Evolutionary conservation across 148 eudicot genomes (phyloP).

Genomic region (Persicaria maculosa): DNA sequence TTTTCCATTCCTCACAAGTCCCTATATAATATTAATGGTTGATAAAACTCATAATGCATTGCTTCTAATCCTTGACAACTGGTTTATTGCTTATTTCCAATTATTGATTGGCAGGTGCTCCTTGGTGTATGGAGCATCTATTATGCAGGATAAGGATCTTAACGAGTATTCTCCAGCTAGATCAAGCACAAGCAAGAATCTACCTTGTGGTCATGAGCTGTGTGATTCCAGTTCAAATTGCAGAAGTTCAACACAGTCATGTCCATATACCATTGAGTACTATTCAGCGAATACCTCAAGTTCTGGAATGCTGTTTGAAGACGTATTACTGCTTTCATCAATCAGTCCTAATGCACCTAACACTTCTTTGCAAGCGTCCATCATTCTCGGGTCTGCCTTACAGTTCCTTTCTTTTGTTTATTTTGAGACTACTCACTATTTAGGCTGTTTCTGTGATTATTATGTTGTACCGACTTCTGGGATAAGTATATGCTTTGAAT

Average conservation of each 20-base stretch:
- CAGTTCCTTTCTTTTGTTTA: background rate
- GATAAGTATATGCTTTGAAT: too few species aligned
- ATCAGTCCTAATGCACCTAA: conserved; percentile 38
- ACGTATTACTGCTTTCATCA: conserved; percentile 64
- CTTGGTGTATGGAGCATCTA: conserved; percentile 93
- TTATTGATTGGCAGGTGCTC: conserved; percentile 99
- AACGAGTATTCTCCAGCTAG: conserved; percentile 62
- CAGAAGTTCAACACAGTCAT: conserved; percentile 46
- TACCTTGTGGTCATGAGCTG: conserved; percentile 63
- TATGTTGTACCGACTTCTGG: too few species aligned
- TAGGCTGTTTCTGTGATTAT: too few species aligned
- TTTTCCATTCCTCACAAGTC: too few species aligned
- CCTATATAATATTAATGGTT: too few species aligned
- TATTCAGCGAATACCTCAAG: conserved; percentile 59
- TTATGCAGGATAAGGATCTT: conserved; percentile 96
- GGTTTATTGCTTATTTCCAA: conserved; percentile 84
- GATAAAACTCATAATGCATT: background rate
- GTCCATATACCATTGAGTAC: conserved; percentile 66
- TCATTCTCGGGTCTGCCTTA: conserved; percentile 56
- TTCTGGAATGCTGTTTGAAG: conserved; percentile 86
- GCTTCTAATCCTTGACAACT: conserved; percentile 24
- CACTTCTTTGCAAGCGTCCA: conserved; percentile 50
- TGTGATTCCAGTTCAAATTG: conserved; percentile 62
- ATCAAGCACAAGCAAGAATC: conserved; percentile 66
- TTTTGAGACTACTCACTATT: background rate